Evolutionary conservation across 768 basidiomycete genomes (phyloP).

Genomic region (Termitomyces sp.): DNA sequence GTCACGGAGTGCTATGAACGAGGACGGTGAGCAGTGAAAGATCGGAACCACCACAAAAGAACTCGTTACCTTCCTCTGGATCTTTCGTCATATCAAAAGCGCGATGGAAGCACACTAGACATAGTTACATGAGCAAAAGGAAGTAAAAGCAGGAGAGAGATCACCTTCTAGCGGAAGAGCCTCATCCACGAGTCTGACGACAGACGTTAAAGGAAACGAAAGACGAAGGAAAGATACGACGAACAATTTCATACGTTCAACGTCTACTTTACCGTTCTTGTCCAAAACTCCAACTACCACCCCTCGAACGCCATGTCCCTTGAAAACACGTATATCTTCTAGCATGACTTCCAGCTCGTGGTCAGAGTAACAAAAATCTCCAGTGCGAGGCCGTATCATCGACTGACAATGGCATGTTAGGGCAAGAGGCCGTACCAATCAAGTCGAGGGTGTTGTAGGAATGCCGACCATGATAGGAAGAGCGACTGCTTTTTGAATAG

Average conservation of each 20-base stretch:
- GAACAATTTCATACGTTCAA: conserved; percentile 49
- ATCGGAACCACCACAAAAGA: not conserved
- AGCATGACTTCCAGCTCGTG: conserved; percentile 68
- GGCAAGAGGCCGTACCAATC: not conserved
- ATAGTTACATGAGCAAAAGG: not conserved
- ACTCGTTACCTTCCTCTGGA: conserved; percentile 40
- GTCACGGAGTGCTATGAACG: conserved; percentile 34
- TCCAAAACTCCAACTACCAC: conserved; percentile 65
- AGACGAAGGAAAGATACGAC: conserved; percentile 12
- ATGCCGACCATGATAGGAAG: conserved; percentile 62
- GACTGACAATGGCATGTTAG: conserved; percentile 13
- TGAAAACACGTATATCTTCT: conserved; percentile 64
- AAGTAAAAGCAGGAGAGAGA: not conserved
- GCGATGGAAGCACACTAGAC: conserved; percentile 69
- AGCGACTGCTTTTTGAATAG: conserved; percentile 43
- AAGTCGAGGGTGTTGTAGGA: conserved; percentile 1
- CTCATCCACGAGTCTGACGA: conserved; percentile 41
- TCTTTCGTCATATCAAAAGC: conserved; percentile 72
- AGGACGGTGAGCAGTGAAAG: not conserved
- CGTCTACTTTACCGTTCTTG: conserved; percentile 51
- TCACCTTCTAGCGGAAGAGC: conserved; percentile 60
- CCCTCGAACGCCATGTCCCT: conserved; percentile 49
- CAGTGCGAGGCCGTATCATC: conserved; percentile 76
- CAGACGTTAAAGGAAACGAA: not conserved
- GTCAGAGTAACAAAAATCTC: conserved; percentile 72